phyloP scores from a whole-genome alignment of 192 early-diverging fungal species.

The Coemansia sp. region DNA sequence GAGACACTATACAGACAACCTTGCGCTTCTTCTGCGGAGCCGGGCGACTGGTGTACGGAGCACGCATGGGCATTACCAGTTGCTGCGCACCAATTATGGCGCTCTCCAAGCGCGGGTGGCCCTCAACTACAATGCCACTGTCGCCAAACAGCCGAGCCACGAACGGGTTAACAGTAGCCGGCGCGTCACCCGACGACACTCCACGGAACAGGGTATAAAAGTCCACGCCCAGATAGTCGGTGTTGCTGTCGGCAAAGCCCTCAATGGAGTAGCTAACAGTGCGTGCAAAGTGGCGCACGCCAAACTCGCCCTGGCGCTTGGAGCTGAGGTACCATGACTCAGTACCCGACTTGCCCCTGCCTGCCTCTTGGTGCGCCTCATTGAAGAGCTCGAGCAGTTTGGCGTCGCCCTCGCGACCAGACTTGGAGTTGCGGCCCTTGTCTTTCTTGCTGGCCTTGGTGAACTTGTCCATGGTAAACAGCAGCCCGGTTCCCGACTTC shows the following conservation, averaged over 20 bases:
- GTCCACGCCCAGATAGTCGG: slow-evolving; percentile 75
- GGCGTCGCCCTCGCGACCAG: slow-evolving; percentile 37
- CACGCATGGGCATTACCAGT: slow-evolving; percentile 63
- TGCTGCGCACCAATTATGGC: slow-evolving; percentile 80
- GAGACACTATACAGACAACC: slow-evolving; percentile 60
- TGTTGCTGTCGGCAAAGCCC: slow-evolving; percentile 74
- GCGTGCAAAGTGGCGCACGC: slow-evolving; percentile 77
- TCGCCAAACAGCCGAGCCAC: slow-evolving; percentile 75
- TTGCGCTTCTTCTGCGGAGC: slow-evolving; percentile 49
- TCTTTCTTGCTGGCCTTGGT: slow-evolving; percentile 51
- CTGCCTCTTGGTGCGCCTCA: slow-evolving; percentile 24
- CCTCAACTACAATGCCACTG: slow-evolving; percentile 67
- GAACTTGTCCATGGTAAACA: slow-evolving; percentile 73
- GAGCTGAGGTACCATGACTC: slow-evolving; percentile 35
- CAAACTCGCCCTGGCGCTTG: slow-evolving; percentile 59
- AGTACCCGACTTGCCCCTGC: slow-evolving; percentile 16
- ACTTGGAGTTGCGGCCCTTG: slow-evolving; percentile 33
- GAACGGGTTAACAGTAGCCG: slow-evolving; percentile 69
- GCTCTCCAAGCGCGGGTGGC: slow-evolving; percentile 76
- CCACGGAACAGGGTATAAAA: slow-evolving; percentile 86
- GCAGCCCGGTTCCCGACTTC: slow-evolving; percentile 68
- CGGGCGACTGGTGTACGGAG: slow-evolving; percentile 52
- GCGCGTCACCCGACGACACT: slow-evolving; percentile 32
- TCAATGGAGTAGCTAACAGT: slow-evolving; percentile 60
- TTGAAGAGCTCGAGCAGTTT: slow-evolving; percentile 39